A percentile compares a stretch with the other conserved stretches of the same genome.
phyloP scores from a whole-genome alignment of 805 yeast genomes.

The Kluyveromyces siamensis region DNA sequence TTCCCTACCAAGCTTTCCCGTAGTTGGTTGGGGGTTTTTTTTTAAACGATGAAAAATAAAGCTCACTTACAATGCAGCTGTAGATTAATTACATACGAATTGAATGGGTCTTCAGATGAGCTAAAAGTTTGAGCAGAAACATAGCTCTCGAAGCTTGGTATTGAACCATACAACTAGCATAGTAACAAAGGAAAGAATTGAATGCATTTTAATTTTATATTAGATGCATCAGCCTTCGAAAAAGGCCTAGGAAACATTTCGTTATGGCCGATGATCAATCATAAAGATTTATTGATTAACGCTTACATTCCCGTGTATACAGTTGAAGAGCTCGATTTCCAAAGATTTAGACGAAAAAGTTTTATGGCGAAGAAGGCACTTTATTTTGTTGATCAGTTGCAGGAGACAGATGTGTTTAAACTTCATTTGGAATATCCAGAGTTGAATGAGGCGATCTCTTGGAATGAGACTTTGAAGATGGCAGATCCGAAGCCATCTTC shows the following conservation, averaged over 20 bases:
- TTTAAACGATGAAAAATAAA: not conserved
- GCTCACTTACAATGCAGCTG: not conserved
- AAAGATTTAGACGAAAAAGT: conserved; percentile 46
- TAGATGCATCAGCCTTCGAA: conserved; percentile 61
- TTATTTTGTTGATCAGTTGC: conserved; percentile 43
- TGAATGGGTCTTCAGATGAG: not conserved
- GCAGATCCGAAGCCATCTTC: conserved; percentile 3
- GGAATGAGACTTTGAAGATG: conserved; percentile 15
- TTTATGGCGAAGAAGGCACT: conserved; percentile 60
- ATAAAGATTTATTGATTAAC: conserved; percentile 27
- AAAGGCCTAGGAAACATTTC: conserved; percentile 62
- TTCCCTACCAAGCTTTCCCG: too few relatives aligned
- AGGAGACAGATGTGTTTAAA: conserved; percentile 12
- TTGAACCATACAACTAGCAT: not conserved
- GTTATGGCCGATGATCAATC: conserved; percentile 42
- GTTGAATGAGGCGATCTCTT: conserved; percentile 17
- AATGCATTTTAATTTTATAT: conserved; percentile 32
- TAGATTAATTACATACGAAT: not conserved
- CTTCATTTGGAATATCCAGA: conserved; percentile 42
- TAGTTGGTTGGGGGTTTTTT: too few relatives aligned
- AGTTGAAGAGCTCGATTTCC: conserved; percentile 49
- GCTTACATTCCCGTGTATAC: conserved; percentile 45
- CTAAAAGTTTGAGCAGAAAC: not conserved
- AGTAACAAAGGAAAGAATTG: not conserved
- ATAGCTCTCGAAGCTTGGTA: not conserved